Conservation (phyloP, 2,329 filamentous ascomycete species). For the Fusarium pilosicola region DNA sequence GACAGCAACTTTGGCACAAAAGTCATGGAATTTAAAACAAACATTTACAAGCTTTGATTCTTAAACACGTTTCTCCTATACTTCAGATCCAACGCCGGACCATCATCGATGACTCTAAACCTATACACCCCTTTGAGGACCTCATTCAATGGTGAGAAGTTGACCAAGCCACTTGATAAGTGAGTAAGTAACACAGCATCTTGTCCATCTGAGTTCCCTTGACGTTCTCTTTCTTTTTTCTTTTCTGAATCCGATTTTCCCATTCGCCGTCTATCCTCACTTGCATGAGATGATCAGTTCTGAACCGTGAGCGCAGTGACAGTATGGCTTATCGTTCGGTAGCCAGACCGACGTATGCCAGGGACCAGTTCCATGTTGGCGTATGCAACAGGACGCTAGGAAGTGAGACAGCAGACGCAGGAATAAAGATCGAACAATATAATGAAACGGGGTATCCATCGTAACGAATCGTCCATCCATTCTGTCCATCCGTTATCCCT, state of each 20-base stretch:
- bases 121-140: slow-evolving; percentile 40
- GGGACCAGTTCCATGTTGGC: slow-evolving; percentile 20
- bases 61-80: slow-evolving; percentile 22
- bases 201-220: slow-evolving; percentile 33
- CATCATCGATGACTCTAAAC: slow-evolving; percentile 54
- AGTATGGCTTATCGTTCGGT: slow-evolving; percentile 32
- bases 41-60: slow-evolving; percentile 20
- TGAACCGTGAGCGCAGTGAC: background rate
- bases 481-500: slow-evolving; percentile 53
- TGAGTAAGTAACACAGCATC: background rate
- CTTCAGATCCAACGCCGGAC: slow-evolving; percentile 54
- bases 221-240: slow-evolving; percentile 19
- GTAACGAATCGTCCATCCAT: slow-evolving; percentile 57
- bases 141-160: slow-evolving; percentile 24
- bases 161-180: background rate
- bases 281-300: slow-evolving; percentile 16
- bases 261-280: slow-evolving; percentile 18
- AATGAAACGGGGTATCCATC: slow-evolving; percentile 56
- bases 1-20: background rate
- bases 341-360: slow-evolving; percentile 42
- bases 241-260: slow-evolving; percentile 23
- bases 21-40: slow-evolving; percentile 2
- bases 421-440: slow-evolving; percentile 37
- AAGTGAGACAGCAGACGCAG: slow-evolving; percentile 35
- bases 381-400: slow-evolving; percentile 31